Evolutionary conservation across 805 yeast species (phyloP), one percentile per base, ranked within the genome.

Genomic region (Geotrichum ghanense): DNA sequence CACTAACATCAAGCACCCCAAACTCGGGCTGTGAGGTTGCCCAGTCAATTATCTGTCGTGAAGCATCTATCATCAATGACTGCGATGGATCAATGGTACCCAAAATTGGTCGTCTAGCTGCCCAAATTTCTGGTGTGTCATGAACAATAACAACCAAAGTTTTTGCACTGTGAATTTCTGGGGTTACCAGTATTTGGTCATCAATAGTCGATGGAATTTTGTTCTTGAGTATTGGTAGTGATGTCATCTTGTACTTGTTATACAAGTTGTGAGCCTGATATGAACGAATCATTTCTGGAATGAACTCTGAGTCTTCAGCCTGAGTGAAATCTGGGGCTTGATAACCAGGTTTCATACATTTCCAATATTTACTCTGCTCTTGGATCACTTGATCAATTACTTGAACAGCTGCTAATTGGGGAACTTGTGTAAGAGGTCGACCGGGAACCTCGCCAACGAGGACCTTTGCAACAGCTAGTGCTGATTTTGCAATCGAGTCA

Each of bases 391-490:
- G 83, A 53, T 83, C 86, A 17, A 92, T 76, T 17, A 81, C 85
- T 56, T 79, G 83, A 2, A 92, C 71, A 0, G 95, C 83, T 52
- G 83, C 89, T 5, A 78, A 66, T 47, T 78, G 79, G 0, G 97
- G 95, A 45, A 78, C 72, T 35, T 69, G 68, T 3, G 78, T 72
- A 35, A 77, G 74, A 27, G 88, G 71, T 53, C 76, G 76, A 48
- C 84, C 94, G 1, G 98, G 97, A 2, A 97, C 95, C 60, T 92
- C 97, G 3, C 98, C 98, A 17, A 92, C 73, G 42, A 92, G 69
- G 0, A 84, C 90, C 61, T 88, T 87, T 2, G 96, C 83, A 3
- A 92, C 97, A 1, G 92, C 90, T 43, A 92, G 68, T 0, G 97
- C 98, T 50, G 95, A 83, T 42, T 76, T 78, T 21, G 95, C 85